These are phyloP conservation scores for Secale cereale DNA, from an alignment of 176 grass and related monocot genomes.

Conservation along the genomic window DNA sequence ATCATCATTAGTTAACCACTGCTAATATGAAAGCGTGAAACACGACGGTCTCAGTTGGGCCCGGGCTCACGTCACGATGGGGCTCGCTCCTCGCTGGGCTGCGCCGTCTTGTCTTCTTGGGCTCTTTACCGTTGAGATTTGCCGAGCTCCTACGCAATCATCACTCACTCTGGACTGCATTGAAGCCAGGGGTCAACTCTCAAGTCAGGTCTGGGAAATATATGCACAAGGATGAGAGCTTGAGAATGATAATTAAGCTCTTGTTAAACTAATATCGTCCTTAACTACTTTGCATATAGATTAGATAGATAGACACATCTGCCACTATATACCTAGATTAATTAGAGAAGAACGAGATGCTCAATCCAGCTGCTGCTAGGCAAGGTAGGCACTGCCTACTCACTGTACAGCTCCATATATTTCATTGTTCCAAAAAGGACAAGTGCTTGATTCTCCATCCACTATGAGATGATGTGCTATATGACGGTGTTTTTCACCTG, in stretches of 20 bases:
- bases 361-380: neutral
- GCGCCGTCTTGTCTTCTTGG: no score
- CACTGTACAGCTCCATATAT: neutral
- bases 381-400: constrained; percentile 2
- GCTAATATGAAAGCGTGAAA: neutral
- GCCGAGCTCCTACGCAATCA: no score
- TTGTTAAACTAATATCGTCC: neutral
- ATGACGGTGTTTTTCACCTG: constrained; percentile 51
- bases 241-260: neutral
- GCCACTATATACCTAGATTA: no score
- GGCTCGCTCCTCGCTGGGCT: no score
- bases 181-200: no score
- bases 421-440: neutral
- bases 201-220: no score
- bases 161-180: no score
- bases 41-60: neutral
- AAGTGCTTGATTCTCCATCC: constrained; percentile 34
- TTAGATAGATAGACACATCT: no score
- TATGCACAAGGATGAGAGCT: no score
- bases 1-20: neutral
- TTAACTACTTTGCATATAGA: no score
- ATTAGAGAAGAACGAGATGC: neutral
- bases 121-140: no score
- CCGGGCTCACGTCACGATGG: no score
- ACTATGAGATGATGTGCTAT: constrained; percentile 60